These are phyloP conservation scores for Xylariaceae sp. DNA, from an alignment of 2,329 filamentous ascomycete genomes.

Conservation along the genomic window DNA sequence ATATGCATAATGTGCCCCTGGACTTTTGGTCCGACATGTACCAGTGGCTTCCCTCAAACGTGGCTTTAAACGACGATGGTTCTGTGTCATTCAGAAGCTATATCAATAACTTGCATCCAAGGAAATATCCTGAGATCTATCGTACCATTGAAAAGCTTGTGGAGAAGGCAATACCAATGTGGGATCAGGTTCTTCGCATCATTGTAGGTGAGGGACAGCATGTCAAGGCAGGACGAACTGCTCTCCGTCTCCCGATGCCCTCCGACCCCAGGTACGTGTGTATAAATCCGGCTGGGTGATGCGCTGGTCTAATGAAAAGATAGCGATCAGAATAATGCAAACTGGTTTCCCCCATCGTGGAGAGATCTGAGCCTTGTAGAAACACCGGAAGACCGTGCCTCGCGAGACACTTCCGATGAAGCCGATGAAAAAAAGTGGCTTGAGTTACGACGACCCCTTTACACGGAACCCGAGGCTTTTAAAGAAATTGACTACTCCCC, in stretches of 20 bases:
- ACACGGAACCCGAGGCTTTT: conserved; percentile 21
- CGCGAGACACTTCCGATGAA: background rate
- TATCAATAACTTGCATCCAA: conserved; percentile 42
- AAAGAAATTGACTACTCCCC: conserved; percentile 18
- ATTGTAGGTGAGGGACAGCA: background rate
- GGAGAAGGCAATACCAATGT: conserved; percentile 36
- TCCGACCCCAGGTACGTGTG: background rate
- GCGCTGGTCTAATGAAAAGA: background rate
- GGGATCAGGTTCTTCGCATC: conserved; percentile 33
- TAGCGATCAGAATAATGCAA: conserved; percentile 15
- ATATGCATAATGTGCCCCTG: too few relatives aligned
- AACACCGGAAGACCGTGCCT: background rate
- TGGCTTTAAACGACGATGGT: conserved; percentile 28
- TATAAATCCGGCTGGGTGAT: background rate
- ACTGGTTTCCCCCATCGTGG: conserved; percentile 16
- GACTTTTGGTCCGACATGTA: conserved; percentile 33
- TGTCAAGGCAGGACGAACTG: background rate
- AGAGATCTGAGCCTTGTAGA: background rate
- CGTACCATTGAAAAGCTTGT: conserved; percentile 34
- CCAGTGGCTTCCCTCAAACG: conserved; percentile 42
- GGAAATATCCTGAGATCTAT: conserved; percentile 32
- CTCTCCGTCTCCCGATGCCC: background rate
- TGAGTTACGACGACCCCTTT: conserved; percentile 15
- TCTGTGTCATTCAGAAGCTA: conserved; percentile 38
- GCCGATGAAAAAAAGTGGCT: conserved; percentile 19